Percentiles rank a stretch among this genome's conserved stretches.
phyloP scores from a whole-genome alignment of 495 filamentous ascomycete species.

The Penicillium longicatenatum region DNA sequence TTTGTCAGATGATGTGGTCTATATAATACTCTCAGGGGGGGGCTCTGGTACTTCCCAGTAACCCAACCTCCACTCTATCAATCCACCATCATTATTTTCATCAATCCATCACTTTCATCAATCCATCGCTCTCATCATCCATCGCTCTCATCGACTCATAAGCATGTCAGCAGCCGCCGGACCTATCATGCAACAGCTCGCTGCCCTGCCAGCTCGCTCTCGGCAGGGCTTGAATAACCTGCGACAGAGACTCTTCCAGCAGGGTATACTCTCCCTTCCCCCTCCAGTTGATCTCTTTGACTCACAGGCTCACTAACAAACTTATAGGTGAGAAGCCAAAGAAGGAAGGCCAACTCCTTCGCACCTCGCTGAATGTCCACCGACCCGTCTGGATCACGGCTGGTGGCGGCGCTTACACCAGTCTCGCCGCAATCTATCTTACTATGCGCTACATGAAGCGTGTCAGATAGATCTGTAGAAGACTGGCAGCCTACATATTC shows the following conservation, averaged over 20 bases:
- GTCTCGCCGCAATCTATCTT: slow-evolving; percentile 39
- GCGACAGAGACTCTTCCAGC: slow-evolving; percentile 33
- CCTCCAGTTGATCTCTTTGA: neutral
- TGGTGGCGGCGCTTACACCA: slow-evolving; percentile 42
- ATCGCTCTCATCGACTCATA: neutral
- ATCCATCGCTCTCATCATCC: slow-evolving; percentile 11
- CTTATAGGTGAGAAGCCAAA: slow-evolving; percentile 32
- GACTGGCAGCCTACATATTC: neutral
- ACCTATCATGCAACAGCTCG: slow-evolving; percentile 26
- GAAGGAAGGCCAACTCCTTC: slow-evolving; percentile 35
- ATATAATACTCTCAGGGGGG: slow-evolving; percentile 18
- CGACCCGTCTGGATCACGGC: slow-evolving; percentile 47
- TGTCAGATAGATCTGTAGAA: slow-evolving; percentile 12
- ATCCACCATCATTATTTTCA: too few species aligned
- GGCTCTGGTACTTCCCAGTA: neutral
- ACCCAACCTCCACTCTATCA: slow-evolving; percentile 14
- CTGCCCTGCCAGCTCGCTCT: slow-evolving; percentile 28
- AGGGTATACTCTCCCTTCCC: slow-evolving; percentile 21
- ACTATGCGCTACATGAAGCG: slow-evolving; percentile 41
- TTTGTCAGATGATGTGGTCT: slow-evolving; percentile 27
- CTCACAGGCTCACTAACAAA: slow-evolving; percentile 12
- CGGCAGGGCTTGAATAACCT: slow-evolving; percentile 34
- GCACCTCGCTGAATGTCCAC: slow-evolving; percentile 42
- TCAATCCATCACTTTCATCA: slow-evolving; percentile 8
- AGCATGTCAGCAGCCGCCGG: slow-evolving; percentile 31